Base-by-base conservation (phyloP, 2,329 filamentous ascomycete species). In the Colletotrichum chrysophilum region DNA sequence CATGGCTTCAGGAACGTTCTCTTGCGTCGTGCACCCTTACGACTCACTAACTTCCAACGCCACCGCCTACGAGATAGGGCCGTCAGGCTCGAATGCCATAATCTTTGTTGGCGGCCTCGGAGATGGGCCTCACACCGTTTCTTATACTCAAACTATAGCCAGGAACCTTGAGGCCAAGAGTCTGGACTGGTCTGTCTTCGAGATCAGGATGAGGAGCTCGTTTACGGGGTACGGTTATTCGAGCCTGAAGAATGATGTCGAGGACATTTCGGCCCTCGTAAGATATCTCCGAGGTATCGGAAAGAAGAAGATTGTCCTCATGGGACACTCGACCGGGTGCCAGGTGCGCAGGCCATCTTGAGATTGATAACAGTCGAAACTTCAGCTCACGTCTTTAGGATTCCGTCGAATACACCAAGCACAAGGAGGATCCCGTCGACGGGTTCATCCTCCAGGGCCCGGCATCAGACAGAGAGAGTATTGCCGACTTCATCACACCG, bases 381-480 rank as follows among this genome's bases (percentile, higher is more conserved):
- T 38, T 10, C 73, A 12, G 26, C 58, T 66, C 34, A 77, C 79
- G 72, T 26, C 21, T 21, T 3, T 55, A 92, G 89, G 90, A 92
- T 79, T 90, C 88, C 76, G 88, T 91, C 83, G 88, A 89, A 77
- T 92, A 92, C 71, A 85, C 85, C 24, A 83, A 87, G 69, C 81
- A 82, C 65, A 86, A 86, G 77, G 79, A 87, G 43, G 80, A 80
- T 7, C 89, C 91, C 0, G 85, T 98, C 3, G 91, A 97, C 75
- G 96, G 94, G 43, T 93, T 92, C 65, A 93, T 98, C 60, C 85
- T 98, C 70, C 96, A 98, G 83, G 95, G 93, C 0, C 93, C 94
- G 0, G 93, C 96, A 5, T 95, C 92, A 2, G 95, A 98, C 82
- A 89, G 95, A 34, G 93, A 97, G 82, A 90, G 89, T 0, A 80